Conservation (phyloP, 768 basidiomycete species). For the Mycena sanguinolenta region DNA sequence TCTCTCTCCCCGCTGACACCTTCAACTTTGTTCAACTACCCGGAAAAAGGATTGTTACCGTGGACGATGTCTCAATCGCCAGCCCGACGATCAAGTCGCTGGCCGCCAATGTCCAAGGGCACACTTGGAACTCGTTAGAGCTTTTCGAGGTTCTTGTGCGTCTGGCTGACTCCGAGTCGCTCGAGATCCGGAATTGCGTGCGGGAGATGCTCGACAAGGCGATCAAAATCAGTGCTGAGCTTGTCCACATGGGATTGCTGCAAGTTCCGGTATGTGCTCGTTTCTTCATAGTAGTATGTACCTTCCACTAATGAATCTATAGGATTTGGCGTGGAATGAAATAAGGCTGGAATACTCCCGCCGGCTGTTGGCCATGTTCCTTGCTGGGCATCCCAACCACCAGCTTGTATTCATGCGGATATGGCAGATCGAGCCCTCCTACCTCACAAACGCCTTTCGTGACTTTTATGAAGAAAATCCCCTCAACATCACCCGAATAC, state of each 20-base stretch:
- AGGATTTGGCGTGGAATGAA: conserved; percentile 90
- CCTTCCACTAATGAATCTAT: conserved; percentile 29
- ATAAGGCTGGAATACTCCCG: conserved; percentile 90
- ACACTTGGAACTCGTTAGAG: conserved; percentile 95
- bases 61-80: conserved; percentile 87
- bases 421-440: conserved; percentile 90
- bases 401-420: conserved; percentile 97
- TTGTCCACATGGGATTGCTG: conserved; percentile 93
- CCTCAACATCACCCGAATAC: conserved; percentile 92
- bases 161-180: conserved; percentile 77
- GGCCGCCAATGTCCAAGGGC: conserved; percentile 90
- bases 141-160: conserved; percentile 90
- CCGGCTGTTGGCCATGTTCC: conserved; percentile 89
- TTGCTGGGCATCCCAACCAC: conserved; percentile 93
- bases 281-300: background rate
- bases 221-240: conserved; percentile 92
- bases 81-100: conserved; percentile 94
- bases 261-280: conserved; percentile 83
- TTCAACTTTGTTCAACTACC: conserved; percentile 94
- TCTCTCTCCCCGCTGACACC: conserved; percentile 89
- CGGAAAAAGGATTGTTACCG: conserved; percentile 84
- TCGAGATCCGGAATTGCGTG: conserved; percentile 81
- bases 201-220: conserved; percentile 95
- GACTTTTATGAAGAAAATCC: conserved; percentile 94
- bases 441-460: conserved; percentile 89